Base-by-base conservation (phyloP, 2,329 filamentous ascomycete genomes). In the Trichocomaceae sp. region DNA sequence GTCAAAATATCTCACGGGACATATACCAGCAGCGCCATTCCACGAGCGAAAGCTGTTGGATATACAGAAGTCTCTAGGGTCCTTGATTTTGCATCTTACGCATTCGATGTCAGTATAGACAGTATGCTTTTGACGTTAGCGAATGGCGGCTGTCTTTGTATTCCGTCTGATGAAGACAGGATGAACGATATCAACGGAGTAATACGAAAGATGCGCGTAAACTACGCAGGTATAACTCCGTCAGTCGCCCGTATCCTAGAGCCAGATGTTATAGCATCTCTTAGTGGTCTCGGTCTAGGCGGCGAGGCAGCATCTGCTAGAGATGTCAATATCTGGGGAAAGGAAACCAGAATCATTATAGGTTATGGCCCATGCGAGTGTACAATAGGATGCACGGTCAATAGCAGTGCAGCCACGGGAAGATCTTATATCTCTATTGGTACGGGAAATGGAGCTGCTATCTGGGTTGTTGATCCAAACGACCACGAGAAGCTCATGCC, bases 151-250 rank as follows among this genome's bases (percentile, higher is more conserved):
- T 81, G 77, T 29, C 71, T 83, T 8, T 83, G 80, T 50, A 70
- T 83, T 0, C 79, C 81, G 0, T 72, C 75, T 0, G 64, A 74
- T 0, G 57, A 69, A 5, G 74, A 79, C 53, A 65, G 75, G 33
- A 58, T 74, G 0, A 68, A 73, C 41, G 71, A 79, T 45, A 69
- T 82, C 3, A 66, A 69, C 0, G 72, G 71, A 0, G 72, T 72
- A 0, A 76, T 82, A 35, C 68, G 72, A 2, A 60, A 69, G 0
- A 77, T 79, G 70, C 63, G 73, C 5, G 75, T 77, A 19, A 78
- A 73, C 29, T 77, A 73, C 72, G 76, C 73, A 0, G 78, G 80
- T 62, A 75, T 84, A 65, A 84, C 82, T 0, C 77, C 80, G 0
- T 71, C 79, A 0, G 72, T 84, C n/a, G 80, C 80, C 19, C 52